phyloP scores from a whole-genome alignment of 345 rosid species.

The Euphorbia lathyris region DNA sequence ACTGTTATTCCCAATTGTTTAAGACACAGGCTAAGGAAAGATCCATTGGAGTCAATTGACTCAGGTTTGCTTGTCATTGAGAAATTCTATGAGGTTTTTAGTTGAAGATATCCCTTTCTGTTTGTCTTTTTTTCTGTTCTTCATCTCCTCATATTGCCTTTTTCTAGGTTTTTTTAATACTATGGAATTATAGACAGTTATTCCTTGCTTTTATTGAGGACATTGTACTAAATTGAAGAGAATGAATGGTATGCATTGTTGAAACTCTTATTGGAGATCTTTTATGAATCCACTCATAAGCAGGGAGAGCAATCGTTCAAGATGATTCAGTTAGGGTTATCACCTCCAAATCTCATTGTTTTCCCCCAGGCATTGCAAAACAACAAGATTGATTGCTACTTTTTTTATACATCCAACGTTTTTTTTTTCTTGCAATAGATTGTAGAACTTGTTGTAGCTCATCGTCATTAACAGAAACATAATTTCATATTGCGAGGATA shows the following conservation, averaged over 20 bases:
- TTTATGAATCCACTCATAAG: too few relatives aligned
- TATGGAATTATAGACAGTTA: not conserved
- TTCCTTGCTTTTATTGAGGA: not conserved
- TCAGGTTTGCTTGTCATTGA: constrained; percentile 83
- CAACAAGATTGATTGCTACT: too few relatives aligned
- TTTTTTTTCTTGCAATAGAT: too few relatives aligned
- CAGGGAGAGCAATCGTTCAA: too few relatives aligned
- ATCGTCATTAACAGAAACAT: not conserved
- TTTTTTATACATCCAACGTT: too few relatives aligned
- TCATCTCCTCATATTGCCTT: not conserved
- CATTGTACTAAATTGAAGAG: constrained; percentile 8
- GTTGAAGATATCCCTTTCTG: constrained; percentile 34
- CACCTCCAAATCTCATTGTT: too few relatives aligned
- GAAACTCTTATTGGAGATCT: too few relatives aligned
- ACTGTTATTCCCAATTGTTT: constrained; percentile 95
- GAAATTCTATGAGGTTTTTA: constrained; percentile 87
- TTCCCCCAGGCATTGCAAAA: too few relatives aligned
- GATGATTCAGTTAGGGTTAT: too few relatives aligned
- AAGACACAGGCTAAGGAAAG: constrained; percentile 96
- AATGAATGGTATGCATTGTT: not conserved
- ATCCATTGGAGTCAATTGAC: constrained; percentile 92
- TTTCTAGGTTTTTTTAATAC: not conserved
- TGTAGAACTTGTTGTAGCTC: not conserved
- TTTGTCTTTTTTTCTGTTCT: not conserved
- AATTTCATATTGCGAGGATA: too few relatives aligned